Conservation (phyloP, 805 yeast species). For the Wickerhamomyces rabaulensis region DNA sequence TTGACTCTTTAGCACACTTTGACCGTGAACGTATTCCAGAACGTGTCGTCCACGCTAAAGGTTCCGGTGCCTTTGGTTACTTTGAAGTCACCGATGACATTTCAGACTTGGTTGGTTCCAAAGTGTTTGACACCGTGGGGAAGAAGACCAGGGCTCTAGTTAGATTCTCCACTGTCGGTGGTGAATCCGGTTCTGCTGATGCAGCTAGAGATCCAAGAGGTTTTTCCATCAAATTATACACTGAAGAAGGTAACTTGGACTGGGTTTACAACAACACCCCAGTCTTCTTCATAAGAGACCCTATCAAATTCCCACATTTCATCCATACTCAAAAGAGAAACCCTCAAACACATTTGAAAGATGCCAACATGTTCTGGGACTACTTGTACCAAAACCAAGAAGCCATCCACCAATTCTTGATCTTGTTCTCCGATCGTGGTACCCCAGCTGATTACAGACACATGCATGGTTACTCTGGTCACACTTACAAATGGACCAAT, state of each 20-base stretch:
- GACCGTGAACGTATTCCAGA: constrained; percentile 90
- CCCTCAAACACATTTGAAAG: constrained; percentile 75
- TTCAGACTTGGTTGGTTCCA: constrained; percentile 63
- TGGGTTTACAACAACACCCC: constrained; percentile 87
- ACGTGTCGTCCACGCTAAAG: constrained; percentile 91
- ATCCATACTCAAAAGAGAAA: constrained; percentile 87
- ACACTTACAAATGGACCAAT: constrained; percentile 77
- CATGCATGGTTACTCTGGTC: constrained; percentile 85
- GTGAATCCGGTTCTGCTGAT: constrained; percentile 78
- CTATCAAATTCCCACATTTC: constrained; percentile 80
- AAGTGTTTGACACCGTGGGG: constrained; percentile 69
- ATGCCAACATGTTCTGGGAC: constrained; percentile 78
- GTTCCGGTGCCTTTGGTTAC: constrained; percentile 85
- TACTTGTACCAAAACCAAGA: constrained; percentile 67
- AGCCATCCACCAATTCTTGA: constrained; percentile 68
- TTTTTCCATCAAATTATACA: constrained; percentile 71
- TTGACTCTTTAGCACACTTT: constrained; percentile 81
- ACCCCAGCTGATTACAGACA: constrained; percentile 71
- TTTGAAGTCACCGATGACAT: constrained; percentile 87
- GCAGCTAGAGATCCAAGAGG: constrained; percentile 89
- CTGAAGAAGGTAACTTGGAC: constrained; percentile 82
- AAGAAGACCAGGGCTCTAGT: constrained; percentile 70
- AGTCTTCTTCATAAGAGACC: constrained; percentile 79
- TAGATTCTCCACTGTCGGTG: constrained; percentile 85
- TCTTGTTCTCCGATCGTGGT: constrained; percentile 75